phyloP scores from a whole-genome alignment of 164 flowering plant species.

The Vitis rotundifolia region DNA sequence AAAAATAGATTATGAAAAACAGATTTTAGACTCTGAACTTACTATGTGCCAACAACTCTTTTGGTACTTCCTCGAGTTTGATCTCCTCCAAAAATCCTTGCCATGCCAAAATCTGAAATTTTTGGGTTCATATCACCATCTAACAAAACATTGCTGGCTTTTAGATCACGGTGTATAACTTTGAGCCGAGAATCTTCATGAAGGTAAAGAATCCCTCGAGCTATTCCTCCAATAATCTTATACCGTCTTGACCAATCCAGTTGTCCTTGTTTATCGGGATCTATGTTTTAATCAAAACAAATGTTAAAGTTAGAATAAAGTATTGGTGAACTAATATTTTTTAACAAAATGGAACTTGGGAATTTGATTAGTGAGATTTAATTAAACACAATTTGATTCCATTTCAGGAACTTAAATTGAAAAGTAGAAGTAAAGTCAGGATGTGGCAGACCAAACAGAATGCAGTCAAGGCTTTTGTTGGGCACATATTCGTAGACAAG shows the following conservation, averaged over 20 bases:
- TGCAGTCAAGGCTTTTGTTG: constrained; percentile 19
- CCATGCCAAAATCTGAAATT: constrained; percentile 12
- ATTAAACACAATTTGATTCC: no score
- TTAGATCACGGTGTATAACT: no score
- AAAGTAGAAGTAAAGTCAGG: background rate
- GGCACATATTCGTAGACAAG: no score
- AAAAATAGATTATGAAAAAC: no score
- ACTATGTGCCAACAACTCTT: background rate
- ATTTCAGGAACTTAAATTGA: background rate
- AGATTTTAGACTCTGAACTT: no score
- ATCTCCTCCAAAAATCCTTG: constrained; percentile 6
- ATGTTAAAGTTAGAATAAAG: background rate
- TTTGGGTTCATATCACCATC: background rate
- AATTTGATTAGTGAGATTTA: no score
- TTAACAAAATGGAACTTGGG: no score
- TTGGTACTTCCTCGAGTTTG: constrained; percentile 7
- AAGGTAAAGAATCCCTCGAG: no score
- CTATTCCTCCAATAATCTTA: no score
- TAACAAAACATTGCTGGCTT: no score
- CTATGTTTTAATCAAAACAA: constrained; percentile 16
- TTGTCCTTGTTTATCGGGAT: constrained; percentile 14
- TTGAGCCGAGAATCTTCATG: no score
- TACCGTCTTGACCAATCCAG: constrained; percentile 43
- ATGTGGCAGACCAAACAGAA: constrained; percentile 25
- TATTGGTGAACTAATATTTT: background rate